Evolutionary conservation across 2,329 filamentous ascomycete genomes (phyloP).

Genomic region (Sclerotinia borealis): DNA sequence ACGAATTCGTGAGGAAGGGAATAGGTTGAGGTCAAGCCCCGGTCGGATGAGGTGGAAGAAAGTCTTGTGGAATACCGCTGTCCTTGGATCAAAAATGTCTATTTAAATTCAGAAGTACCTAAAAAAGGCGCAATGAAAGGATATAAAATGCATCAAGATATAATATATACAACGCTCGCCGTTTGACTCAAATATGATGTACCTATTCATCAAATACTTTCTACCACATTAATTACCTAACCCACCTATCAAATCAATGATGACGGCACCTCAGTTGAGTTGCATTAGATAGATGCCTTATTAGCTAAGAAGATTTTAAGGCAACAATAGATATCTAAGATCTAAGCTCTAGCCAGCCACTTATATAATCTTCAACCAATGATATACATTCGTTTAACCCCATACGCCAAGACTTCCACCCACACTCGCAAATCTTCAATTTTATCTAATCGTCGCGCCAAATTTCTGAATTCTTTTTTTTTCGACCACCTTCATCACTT

Average conservation of each 20-base stretch:
- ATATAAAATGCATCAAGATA: neutral
- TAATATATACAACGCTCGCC: slow-evolving; percentile 12
- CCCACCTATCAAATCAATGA: slow-evolving; percentile 7
- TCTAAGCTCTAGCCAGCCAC: neutral
- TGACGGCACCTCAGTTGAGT: neutral
- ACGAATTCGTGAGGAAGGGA: neutral
- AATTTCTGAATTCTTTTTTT: neutral
- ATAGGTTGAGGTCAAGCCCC: neutral
- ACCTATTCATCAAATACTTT: neutral
- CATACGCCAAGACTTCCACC: slow-evolving; percentile 18
- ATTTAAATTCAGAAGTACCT: no score
- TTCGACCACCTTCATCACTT: slow-evolving; percentile 62
- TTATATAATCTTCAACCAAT: slow-evolving; percentile 8
- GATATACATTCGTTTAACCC: slow-evolving; percentile 16
- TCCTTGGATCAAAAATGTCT: no score
- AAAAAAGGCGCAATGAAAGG: neutral
- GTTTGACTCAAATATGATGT: slow-evolving; percentile 16
- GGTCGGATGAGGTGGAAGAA: neutral
- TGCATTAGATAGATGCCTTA: neutral
- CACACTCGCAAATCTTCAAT: slow-evolving; percentile 16
- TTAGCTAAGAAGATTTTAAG: neutral
- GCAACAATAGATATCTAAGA: no score
- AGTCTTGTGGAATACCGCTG: no score
- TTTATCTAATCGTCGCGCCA: neutral
- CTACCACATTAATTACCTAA: neutral